These are phyloP conservation scores for Oemleria cerasiformis DNA, from an alignment of 306 rosid species.

Conservation along the genomic window DNA sequence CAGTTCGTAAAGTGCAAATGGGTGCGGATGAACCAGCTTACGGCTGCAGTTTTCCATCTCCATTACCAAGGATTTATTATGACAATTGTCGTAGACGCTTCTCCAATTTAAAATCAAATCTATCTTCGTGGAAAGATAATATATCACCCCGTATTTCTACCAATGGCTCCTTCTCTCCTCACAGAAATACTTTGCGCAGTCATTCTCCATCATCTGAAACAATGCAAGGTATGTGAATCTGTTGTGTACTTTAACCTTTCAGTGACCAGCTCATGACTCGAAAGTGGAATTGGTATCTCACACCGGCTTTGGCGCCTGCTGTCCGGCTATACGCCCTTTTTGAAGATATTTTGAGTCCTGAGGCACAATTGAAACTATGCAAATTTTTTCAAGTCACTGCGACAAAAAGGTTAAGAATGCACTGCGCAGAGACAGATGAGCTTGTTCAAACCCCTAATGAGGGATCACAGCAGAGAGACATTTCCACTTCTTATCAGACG, in stretches of 20 bases:
- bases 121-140: conserved; percentile 17
- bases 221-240: conserved; percentile 29
- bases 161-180: conserved; percentile 19
- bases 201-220: conserved; percentile 18
- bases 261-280: not conserved
- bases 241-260: not conserved
- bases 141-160: conserved; percentile 13
- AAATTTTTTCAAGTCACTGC: conserved; percentile 33
- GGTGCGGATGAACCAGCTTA: conserved; percentile 20
- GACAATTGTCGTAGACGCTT: conserved; percentile 8
- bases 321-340: conserved; percentile 31
- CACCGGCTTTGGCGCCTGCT: conserved; percentile 37
- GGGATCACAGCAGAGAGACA: conserved; percentile 19
- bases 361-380: conserved; percentile 31
- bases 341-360: conserved; percentile 29
- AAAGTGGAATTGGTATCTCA: not conserved
- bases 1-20: conserved; percentile 39
- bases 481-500: conserved; percentile 23
- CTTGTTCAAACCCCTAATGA: conserved; percentile 7
- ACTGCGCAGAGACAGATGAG: conserved; percentile 32
- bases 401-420: conserved; percentile 33
- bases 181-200: conserved; percentile 1
- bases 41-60: conserved; percentile 20
- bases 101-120: conserved; percentile 8
- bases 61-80: conserved; percentile 9